These are phyloP conservation scores for Pisolithus tinctorius DNA, from an alignment of 768 basidiomycete species.

Conservation along the genomic window DNA sequence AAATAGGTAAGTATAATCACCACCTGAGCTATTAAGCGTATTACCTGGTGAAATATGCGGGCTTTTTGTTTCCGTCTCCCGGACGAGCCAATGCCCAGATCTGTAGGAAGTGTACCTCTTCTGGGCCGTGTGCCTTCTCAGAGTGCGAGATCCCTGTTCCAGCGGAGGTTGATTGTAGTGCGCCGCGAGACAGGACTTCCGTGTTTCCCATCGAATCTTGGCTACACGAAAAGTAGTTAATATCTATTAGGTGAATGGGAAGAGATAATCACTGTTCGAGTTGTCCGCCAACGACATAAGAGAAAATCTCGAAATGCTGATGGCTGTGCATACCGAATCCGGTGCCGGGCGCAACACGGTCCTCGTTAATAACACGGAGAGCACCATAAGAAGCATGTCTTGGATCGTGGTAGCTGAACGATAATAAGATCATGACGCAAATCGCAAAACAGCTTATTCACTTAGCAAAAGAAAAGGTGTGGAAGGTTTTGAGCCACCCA, in stretches of 20 bases:
- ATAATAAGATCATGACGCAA: conserved; percentile 10
- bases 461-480: conserved; percentile 75
- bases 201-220: conserved; percentile 89
- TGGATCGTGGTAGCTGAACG: conserved; percentile 51
- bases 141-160: conserved; percentile 90
- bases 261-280: conserved; percentile 64
- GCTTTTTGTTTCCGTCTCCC: conserved; percentile 28
- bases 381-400: conserved; percentile 58
- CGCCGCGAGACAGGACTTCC: conserved; percentile 84
- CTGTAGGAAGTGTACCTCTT: conserved; percentile 55
- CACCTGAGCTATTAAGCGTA: background rate
- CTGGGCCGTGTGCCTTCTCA: conserved; percentile 48
- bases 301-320: conserved; percentile 87
- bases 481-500: conserved; percentile 83
- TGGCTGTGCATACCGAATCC: conserved; percentile 88
- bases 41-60: conserved; percentile 80
- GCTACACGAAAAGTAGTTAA: conserved; percentile 31
- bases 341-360: conserved; percentile 64
- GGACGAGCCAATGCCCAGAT: conserved; percentile 56
- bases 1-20: background rate
- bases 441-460: conserved; percentile 27
- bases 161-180: conserved; percentile 86
- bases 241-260: background rate
- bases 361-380: conserved; percentile 90
- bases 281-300: conserved; percentile 73